Conservation (phyloP, 208 protist species). For the Trypanosoma brucei region DNA sequence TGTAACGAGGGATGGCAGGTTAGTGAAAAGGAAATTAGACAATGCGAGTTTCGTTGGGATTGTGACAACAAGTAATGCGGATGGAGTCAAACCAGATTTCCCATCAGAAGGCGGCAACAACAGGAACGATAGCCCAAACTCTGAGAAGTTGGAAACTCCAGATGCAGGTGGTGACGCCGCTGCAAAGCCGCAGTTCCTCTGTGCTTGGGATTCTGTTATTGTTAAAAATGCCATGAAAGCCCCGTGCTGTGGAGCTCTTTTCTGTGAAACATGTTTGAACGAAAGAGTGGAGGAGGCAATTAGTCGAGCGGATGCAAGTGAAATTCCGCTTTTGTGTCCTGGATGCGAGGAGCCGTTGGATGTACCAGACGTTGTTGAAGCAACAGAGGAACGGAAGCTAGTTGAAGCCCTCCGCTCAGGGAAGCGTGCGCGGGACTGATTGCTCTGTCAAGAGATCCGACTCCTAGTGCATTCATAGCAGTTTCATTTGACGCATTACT, state of each 20-base stretch:
- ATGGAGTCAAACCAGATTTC: not conserved
- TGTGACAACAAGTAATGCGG: conserved; percentile 8
- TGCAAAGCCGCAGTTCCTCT: conserved; percentile 20
- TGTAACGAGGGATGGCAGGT: conserved; percentile 71
- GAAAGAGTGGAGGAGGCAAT: conserved; percentile 50
- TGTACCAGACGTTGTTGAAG: conserved; percentile 60
- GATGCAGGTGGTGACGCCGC: not conserved
- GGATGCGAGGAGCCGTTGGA: conserved; percentile 61
- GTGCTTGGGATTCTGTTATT: conserved; percentile 44
- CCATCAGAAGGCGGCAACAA: not conserved
- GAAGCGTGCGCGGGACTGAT: not conserved
- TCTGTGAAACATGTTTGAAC: conserved; percentile 69
- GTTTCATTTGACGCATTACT: conserved; percentile 2
- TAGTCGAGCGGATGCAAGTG: conserved; percentile 26
- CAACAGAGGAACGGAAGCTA: conserved; percentile 43
- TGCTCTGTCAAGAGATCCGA: not conserved
- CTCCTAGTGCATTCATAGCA: not conserved
- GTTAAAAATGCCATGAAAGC: conserved; percentile 64
- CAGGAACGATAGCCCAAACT: conserved; percentile 2
- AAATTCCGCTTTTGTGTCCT: conserved; percentile 46
- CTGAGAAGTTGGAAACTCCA: not conserved
- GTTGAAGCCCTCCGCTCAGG: conserved; percentile 29
- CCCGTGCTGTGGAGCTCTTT: conserved; percentile 56
- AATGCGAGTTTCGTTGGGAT: conserved; percentile 49
- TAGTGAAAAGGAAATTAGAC: conserved; percentile 77